A percentile compares a stretch with the other conserved stretches of the same genome.
Evolutionary conservation across 345 rosid genomes (phyloP).

Genomic region (Gossypium arboreum): DNA sequence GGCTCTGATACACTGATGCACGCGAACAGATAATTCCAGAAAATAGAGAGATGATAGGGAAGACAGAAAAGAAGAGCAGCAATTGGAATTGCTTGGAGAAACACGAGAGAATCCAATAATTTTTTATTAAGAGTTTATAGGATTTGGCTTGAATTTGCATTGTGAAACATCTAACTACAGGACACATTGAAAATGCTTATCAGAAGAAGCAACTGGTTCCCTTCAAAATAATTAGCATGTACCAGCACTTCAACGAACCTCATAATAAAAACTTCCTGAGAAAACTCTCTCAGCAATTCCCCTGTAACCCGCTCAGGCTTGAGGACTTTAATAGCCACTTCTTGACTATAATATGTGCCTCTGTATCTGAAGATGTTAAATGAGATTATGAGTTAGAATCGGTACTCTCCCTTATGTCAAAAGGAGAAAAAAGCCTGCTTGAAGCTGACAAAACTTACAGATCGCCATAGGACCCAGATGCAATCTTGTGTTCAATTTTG

Average conservation of each 20-base stretch:
- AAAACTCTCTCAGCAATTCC: constrained; percentile 78
- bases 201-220: neutral
- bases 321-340: constrained; percentile 87
- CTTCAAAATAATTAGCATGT: constrained; percentile 2
- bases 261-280: constrained; percentile 97
- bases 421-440: constrained; percentile 10
- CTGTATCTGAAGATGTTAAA: constrained; percentile 49
- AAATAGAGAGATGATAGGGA: neutral
- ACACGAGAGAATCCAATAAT: neutral
- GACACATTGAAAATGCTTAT: neutral
- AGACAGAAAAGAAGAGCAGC: neutral
- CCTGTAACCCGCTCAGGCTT: constrained; percentile 76
- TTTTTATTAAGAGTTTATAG: neutral
- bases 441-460: constrained; percentile 49
- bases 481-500: constrained; percentile 66
- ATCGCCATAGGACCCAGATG: constrained; percentile 88
- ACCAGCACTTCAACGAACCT: constrained; percentile 47
- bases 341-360: constrained; percentile 93
- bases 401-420: neutral
- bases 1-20: constrained; percentile 1
- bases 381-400: constrained; percentile 12
- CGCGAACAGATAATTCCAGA: neutral
- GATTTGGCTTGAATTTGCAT: neutral
- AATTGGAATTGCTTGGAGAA: neutral
- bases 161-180: neutral